These are phyloP conservation scores for Nakazawaea holstii DNA, from an alignment of 805 yeast species.

Conservation along the genomic window DNA sequence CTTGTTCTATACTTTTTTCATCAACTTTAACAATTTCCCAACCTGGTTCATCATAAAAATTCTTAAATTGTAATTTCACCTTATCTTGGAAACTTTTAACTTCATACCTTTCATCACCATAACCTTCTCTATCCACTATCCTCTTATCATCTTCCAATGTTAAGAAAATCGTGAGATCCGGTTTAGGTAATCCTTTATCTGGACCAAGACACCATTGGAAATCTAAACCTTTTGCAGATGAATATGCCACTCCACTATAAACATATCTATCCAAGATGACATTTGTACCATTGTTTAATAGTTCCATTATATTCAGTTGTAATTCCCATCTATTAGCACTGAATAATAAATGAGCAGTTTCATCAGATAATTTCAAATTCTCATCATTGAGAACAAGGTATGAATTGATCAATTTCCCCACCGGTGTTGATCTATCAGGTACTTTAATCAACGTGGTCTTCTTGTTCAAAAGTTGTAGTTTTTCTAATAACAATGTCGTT, in stretches of 20 bases:
- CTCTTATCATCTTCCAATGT: slow-evolving; percentile 47
- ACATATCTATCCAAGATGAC: slow-evolving; percentile 83
- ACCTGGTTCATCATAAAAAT: slow-evolving; percentile 23
- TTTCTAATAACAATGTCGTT: slow-evolving; percentile 34
- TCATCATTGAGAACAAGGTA: slow-evolving; percentile 49
- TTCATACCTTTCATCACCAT: slow-evolving; percentile 95
- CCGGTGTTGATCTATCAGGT: slow-evolving; percentile 81
- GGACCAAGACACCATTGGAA: slow-evolving; percentile 76
- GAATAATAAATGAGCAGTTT: slow-evolving; percentile 81
- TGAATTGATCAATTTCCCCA: slow-evolving; percentile 72
- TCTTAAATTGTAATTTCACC: slow-evolving; percentile 58
- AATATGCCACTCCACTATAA: slow-evolving; percentile 90
- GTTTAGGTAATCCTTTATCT: slow-evolving; percentile 79
- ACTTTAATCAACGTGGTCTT: slow-evolving; percentile 57
- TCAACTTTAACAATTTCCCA: slow-evolving; percentile 58
- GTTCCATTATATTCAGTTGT: slow-evolving; percentile 36
- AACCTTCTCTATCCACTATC: slow-evolving; percentile 57
- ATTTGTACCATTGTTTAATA: slow-evolving; percentile 46
- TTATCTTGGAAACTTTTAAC: slow-evolving; percentile 61
- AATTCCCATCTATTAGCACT: slow-evolving; percentile 95
- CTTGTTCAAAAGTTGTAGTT: slow-evolving; percentile 23
- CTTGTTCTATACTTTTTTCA: slow-evolving; percentile 50
- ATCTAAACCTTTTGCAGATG: slow-evolving; percentile 76
- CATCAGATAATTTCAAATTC: slow-evolving; percentile 52
- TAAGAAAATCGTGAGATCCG: slow-evolving; percentile 79